These are phyloP conservation scores for Aspergillus sparsus DNA, from an alignment of 495 filamentous ascomycete genomes.

Conservation along the genomic window DNA sequence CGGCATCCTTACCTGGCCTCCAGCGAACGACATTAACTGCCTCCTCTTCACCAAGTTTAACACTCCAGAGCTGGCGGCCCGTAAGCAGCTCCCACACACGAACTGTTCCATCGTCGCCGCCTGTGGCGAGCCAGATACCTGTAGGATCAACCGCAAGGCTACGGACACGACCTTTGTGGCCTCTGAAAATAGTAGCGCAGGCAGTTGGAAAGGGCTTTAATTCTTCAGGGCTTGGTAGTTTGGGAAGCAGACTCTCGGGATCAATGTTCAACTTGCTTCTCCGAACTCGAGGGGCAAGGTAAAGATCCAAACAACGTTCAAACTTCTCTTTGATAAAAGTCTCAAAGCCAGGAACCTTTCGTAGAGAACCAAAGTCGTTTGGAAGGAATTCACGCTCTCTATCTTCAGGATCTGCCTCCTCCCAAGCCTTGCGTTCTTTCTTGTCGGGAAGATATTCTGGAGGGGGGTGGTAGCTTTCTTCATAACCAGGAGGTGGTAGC, in stretches of 20 bases:
- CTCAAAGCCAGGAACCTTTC: constrained; percentile 92
- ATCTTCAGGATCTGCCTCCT: constrained; percentile 85
- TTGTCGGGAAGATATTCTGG: constrained; percentile 87
- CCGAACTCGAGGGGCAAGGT: constrained; percentile 87
- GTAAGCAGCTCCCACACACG: constrained; percentile 87
- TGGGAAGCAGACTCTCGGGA: constrained; percentile 87
- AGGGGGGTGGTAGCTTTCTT: constrained; percentile 95
- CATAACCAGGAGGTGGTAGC: constrained; percentile 88
- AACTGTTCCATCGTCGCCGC: constrained; percentile 92
- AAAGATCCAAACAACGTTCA: constrained; percentile 91
- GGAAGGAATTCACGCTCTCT: constrained; percentile 87
- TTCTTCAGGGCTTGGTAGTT: constrained; percentile 91
- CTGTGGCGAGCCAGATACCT: constrained; percentile 79
- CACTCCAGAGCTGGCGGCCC: constrained; percentile 84
- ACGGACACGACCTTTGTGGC: constrained; percentile 87
- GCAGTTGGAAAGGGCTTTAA: constrained; percentile 90
- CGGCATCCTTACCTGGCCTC: constrained; percentile 79
- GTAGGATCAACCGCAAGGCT: constrained; percentile 76
- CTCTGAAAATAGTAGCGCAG: constrained; percentile 78
- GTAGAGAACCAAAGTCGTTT: constrained; percentile 73
- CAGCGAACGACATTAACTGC: constrained; percentile 85
- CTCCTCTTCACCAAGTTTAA: constrained; percentile 76
- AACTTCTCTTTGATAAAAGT: constrained; percentile 92
- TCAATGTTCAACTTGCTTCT: constrained; percentile 96
- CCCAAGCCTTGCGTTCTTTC: constrained; percentile 85